Conservation (phyloP, 371 early-diverging fungal species). For the Globomyces sp. region DNA sequence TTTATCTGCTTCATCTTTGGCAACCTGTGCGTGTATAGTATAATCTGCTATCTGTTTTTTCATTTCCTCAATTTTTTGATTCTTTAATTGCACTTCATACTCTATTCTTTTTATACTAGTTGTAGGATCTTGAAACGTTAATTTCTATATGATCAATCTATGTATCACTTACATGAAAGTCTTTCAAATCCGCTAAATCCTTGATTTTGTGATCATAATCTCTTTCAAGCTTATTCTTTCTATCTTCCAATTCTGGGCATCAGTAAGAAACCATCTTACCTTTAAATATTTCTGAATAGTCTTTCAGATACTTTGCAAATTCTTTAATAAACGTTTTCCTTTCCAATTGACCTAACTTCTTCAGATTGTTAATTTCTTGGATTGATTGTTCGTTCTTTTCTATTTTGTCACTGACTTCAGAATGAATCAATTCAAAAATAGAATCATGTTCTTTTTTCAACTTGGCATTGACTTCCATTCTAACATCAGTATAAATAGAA, state of each 20-base stretch:
- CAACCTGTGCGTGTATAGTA: not conserved
- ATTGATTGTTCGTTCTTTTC: not conserved
- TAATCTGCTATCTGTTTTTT: not conserved
- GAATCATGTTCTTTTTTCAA: not conserved
- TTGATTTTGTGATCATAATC: not conserved
- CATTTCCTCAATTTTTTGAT: not conserved
- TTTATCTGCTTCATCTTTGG: not conserved
- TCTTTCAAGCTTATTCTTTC: not conserved
- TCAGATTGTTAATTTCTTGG: not conserved
- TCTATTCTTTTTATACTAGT: constrained; percentile 6
- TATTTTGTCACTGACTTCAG: not conserved
- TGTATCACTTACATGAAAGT: not conserved
- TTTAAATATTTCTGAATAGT: not conserved
- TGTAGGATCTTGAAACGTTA: constrained; percentile 12
- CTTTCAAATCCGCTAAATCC: constrained; percentile 5
- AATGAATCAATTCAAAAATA: not conserved
- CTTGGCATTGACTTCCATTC: not conserved
- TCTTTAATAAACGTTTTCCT: not conserved
- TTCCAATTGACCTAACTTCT: not conserved
- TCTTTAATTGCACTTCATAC: constrained; percentile 9
- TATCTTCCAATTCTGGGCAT: not conserved
- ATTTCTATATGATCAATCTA: not conserved
- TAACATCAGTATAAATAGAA: not conserved
- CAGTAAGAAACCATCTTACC: not conserved
- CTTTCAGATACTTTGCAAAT: not conserved